Conservation (phyloP, 2,329 filamentous ascomycete species). For the Rhynchosporium agropyri region DNA sequence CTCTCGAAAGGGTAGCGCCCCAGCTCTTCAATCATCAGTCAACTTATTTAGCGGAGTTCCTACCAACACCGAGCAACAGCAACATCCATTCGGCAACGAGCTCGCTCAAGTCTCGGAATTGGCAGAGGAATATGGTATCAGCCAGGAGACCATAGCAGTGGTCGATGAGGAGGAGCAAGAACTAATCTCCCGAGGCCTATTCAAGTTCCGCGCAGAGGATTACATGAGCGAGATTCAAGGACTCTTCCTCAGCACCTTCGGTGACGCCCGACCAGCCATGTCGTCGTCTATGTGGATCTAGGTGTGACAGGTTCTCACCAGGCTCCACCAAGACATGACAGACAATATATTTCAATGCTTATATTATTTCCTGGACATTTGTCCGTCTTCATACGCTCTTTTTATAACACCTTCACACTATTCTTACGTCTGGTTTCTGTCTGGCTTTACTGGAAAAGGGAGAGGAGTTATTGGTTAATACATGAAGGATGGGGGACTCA, state of each 20-base stretch:
- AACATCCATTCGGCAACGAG: slow-evolving; percentile 85
- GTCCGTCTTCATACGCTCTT: slow-evolving; percentile 36
- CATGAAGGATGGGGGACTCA: neutral
- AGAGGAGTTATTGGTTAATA: slow-evolving; percentile 25
- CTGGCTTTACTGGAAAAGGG: slow-evolving; percentile 30
- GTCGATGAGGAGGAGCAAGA: slow-evolving; percentile 74
- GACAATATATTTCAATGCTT: slow-evolving; percentile 31
- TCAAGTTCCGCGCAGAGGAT: slow-evolving; percentile 75
- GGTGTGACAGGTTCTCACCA: slow-evolving; percentile 32
- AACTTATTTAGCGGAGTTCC: slow-evolving; percentile 40
- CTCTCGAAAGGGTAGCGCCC: slow-evolving; percentile 59
- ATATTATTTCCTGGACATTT: slow-evolving; percentile 33
- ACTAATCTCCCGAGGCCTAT: slow-evolving; percentile 69
- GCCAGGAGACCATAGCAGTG: slow-evolving; percentile 56
- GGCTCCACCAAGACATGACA: slow-evolving; percentile 14
- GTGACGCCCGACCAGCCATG: slow-evolving; percentile 33
- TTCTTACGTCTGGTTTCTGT: slow-evolving; percentile 15
- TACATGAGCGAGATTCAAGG: slow-evolving; percentile 81
- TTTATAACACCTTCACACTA: slow-evolving; percentile 28
- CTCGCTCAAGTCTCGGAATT: slow-evolving; percentile 90
- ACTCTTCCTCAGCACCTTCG: slow-evolving; percentile 47
- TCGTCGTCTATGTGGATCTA: slow-evolving; percentile 40
- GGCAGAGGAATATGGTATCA: slow-evolving; percentile 79
- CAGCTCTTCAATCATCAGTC: slow-evolving; percentile 57
- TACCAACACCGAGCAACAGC: slow-evolving; percentile 42